Evolutionary conservation across 2,329 filamentous ascomycete species (phyloP), one percentile per base, ranked within the genome.

Genomic region (Sarocladiaceae sp.): DNA sequence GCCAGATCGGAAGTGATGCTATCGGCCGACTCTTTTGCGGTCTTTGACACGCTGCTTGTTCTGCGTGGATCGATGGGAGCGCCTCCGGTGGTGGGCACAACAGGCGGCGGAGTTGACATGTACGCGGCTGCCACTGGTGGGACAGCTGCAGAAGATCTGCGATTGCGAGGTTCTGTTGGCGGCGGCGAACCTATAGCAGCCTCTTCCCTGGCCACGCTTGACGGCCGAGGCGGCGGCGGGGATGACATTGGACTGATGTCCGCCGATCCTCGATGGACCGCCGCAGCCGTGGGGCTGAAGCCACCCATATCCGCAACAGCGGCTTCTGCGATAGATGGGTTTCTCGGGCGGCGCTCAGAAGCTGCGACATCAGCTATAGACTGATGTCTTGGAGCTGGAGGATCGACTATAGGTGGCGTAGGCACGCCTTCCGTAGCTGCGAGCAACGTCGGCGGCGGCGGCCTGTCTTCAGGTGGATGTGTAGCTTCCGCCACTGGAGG

Each of bases 131-230:
- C 40, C 9, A 32, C 21, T 3, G 27, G 26, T 33, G 40, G 40
- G 9, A 24, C 29, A 24, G 27, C 18, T 4, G 40, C 16, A 18
- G 40, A 43, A 4, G 40, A 43, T 3, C 26, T 27, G 21, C 40
- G 7, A 16, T 18, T 19, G 27, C n/a, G 37, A 29, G 10, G n/a
- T 6, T 27, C 9, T 12, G 18, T 21, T 3, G 39, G 16, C 13
- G 49, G 43, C 4, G 39, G 35, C 23, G 44, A 47, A 26, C 48
- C 48, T 18, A 48, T 42, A 24, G 43, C 37, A 20, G 44, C 46
- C 44, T 49, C 51, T 41, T 52, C 51, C 39, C 44, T 33, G 9
- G 32, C 47, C 7, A 48, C 31, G 29, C 37, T 40, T 13, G 44
- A 46, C 9, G 47, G 44, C 11, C 39, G 18, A 12, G 26, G 43